These are phyloP conservation scores for Cadophora malorum DNA, from an alignment of 2,329 filamentous ascomycete genomes.

Conservation along the genomic window DNA sequence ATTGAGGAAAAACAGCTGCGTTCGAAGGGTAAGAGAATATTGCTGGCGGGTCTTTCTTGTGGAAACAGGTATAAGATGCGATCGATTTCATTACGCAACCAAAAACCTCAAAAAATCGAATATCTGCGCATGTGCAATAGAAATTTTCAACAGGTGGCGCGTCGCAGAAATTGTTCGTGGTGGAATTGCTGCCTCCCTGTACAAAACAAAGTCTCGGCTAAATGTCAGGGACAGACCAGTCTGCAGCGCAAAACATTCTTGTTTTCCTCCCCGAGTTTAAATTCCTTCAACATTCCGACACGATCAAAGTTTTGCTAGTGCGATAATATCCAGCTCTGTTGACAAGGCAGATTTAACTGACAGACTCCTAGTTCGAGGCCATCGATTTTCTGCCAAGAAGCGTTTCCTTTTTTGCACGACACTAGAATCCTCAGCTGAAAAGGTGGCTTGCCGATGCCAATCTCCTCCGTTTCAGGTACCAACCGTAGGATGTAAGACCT, in stretches of 20 bases:
- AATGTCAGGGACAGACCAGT: not conserved
- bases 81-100: too few species aligned
- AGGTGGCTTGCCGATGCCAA: slow-evolving; percentile 19
- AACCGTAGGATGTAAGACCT: slow-evolving; percentile 1
- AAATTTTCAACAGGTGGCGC: too few species aligned
- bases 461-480: slow-evolving; percentile 20
- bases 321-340: not conserved
- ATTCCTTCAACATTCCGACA: not conserved
- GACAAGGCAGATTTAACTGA: not conserved
- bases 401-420: not conserved
- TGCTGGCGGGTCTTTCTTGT: too few species aligned
- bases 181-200: too few species aligned
- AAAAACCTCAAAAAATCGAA: too few species aligned
- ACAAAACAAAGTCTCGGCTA: slow-evolving; percentile 5
- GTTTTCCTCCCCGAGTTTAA: not conserved
- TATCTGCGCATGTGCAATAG: too few species aligned
- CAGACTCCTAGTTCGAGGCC: not conserved
- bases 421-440: slow-evolving; percentile 17
- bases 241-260: not conserved
- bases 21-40: not conserved
- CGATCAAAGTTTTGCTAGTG: not conserved
- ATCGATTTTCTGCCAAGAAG: slow-evolving; percentile 9
- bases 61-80: too few species aligned
- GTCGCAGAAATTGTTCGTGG: too few species aligned
- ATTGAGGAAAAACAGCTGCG: not conserved